Base-by-base conservation (phyloP, 352 stramenopile genomes). In the Lagenidium sp. region DNA sequence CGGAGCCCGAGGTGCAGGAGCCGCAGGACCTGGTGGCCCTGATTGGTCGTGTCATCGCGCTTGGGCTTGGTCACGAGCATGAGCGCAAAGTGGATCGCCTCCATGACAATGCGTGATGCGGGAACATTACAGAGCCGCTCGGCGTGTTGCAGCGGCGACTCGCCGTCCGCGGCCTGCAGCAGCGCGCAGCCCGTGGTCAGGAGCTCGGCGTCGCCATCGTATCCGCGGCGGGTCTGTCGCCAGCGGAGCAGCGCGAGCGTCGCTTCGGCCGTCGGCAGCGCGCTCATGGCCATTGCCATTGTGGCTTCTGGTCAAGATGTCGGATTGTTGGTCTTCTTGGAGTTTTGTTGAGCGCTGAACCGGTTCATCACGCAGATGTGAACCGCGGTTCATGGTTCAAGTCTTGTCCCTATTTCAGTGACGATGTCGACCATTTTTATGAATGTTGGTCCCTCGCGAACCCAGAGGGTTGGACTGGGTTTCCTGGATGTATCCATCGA, bases 61-160 rank as follows among this genome's bases (percentile, higher is more conserved):
- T 69, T 65, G 30, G 65, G 57, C 30, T 82, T 84, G 18, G 65
- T 80, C 39, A 85, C 46, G 11, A 89, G 53, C 41, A 80, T 72
- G 22, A 86, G 61, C 23, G 74, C 74, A 44, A 89, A 82, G 30
- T 89, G 71, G 44, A 85, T 51, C 23, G 66, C 52, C 40, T 89
- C 74, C 5, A 65, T 68, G 16, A 63, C 55, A 19, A 89, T 57
- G 36, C 72, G 73, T 34, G 72, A 58, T 52, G 68, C 70, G 12
- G 77, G 58, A 20, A 89, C 48, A 49, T 86, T 89, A 30, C 77
- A 69, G 29, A 55, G 59, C 10, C 26, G 35, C 24, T 77, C 76
- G 7, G 64, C 66, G 6, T 46, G 44, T 4, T 36, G 22, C 8
- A 86, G 21, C n/a, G n/a, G n/a, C 18, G 46, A 43, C 23, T 57